Percentiles rank a stretch among this genome's conserved stretches.
phyloP scores from a whole-genome alignment of 805 yeast genomes.

The Candida caryicola region DNA sequence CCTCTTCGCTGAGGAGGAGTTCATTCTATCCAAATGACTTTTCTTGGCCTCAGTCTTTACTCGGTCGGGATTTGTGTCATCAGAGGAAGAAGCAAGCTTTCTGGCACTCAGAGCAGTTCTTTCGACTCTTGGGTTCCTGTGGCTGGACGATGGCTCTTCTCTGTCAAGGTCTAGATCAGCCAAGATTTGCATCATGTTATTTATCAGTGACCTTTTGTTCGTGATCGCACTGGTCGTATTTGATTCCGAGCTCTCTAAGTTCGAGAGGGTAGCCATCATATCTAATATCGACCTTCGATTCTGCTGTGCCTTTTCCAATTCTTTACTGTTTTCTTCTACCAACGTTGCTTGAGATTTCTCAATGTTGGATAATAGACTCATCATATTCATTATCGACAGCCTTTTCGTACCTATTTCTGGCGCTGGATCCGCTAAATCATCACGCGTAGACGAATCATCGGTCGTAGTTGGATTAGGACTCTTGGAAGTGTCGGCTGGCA shows the following conservation, averaged over 20 bases:
- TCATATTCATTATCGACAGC: constrained; percentile 15
- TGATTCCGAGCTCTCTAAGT: constrained; percentile 11
- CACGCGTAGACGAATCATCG: no score
- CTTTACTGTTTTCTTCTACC: constrained; percentile 8
- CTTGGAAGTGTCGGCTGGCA: neutral
- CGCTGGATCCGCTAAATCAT: no score
- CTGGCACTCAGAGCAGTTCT: no score
- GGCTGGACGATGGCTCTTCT: neutral
- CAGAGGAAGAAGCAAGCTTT: no score
- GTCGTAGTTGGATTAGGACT: neutral
- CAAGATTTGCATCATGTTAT: constrained; percentile 23
- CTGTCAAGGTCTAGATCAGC: constrained; percentile 11
- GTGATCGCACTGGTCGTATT: constrained; percentile 2
- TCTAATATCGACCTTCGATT: constrained; percentile 30
- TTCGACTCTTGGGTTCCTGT: neutral
- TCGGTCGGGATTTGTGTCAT: no score
- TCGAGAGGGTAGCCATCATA: constrained; percentile 30
- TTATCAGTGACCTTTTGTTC: constrained; percentile 19
- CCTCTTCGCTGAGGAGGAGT: constrained; percentile 9
- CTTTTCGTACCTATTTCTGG: constrained; percentile 8
- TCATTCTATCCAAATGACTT: neutral
- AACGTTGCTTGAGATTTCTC: constrained; percentile 11
- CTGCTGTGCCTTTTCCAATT: constrained; percentile 10
- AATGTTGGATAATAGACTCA: constrained; percentile 12
- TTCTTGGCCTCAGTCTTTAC: neutral